Base-by-base conservation (phyloP, 2,329 filamentous ascomycete species). In the Arachnomyces sp. region DNA sequence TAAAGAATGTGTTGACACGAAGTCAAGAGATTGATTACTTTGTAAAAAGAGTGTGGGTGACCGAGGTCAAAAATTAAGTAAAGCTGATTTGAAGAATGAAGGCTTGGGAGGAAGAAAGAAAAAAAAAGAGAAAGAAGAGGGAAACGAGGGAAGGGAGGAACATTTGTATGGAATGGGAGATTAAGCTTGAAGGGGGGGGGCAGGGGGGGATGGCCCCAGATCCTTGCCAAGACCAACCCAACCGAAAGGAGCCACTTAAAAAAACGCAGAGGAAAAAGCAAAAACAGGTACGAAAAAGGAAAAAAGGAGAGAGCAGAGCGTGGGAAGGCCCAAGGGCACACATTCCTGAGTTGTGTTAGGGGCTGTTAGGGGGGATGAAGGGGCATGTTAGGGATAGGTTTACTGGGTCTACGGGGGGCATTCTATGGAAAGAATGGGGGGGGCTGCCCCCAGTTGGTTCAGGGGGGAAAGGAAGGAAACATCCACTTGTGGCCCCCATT, bases 31-130 rank as follows among this genome's bases (percentile, higher is more conserved):
- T 52, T 54, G 40, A 45, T 46, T 56, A 58, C 58, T 60, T 63
- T 54, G 55, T 38, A 48, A 65, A n/a, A 64, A 64, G 62, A 65
- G 52, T 63, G 62, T 50, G 45, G 57, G 60, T 55, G 62, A 66
- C 63, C 63, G 63, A 62, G 60, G 63, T 65, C 63, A 55, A 61
- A 54, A 51, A 28, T 36, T 28, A 16, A 40, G 48, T 42, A 55
- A 49, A 46, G 51, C 55, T 58, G 55, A 54, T 39, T 52, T 12
- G 36, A 11, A 36, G 53, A 45, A 58, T 59, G 53, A 37, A 40
- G 44, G 20, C 20, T 25, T 25, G 20, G 48, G 50, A 54, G 43
- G 44, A 54, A 52, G 37, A 39, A 50, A 44, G 42, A 55, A 43
- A 49, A 45, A 48, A 52, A 33, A 46, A 53, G 50, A 52, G 47